phyloP scores from a whole-genome alignment of 2,329 filamentous ascomycete species.

The Xylaria sp. region DNA sequence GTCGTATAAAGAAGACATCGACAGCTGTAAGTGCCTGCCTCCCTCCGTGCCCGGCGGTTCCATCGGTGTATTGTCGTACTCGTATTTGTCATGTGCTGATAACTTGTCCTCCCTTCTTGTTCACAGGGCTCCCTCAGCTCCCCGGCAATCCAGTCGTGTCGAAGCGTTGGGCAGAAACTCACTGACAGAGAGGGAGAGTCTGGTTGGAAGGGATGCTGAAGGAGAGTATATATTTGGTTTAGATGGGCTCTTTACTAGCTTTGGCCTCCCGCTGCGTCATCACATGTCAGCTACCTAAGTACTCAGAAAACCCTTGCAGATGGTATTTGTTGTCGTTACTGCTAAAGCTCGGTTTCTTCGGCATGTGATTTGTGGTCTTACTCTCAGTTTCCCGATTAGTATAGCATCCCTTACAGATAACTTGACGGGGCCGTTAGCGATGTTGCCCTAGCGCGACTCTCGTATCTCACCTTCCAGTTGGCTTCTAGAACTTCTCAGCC shows the following conservation, averaged over 20 bases:
- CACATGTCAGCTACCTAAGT: background rate
- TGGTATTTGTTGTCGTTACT: background rate
- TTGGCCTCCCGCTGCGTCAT: background rate
- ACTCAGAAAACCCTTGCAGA: slow-evolving; percentile 6
- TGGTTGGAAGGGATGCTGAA: background rate
- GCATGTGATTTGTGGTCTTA: background rate
- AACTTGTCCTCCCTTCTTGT: background rate
- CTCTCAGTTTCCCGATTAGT: background rate
- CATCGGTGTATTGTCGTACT: slow-evolving; percentile 9
- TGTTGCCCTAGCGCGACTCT: background rate
- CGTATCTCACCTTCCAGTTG: background rate
- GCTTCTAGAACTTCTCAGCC: background rate
- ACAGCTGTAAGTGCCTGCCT: slow-evolving; percentile 48
- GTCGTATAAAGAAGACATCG: slow-evolving; percentile 48
- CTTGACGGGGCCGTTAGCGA: background rate
- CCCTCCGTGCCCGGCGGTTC: background rate
- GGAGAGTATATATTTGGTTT: background rate
- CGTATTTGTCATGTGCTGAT: slow-evolving; percentile 22
- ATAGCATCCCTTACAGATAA: background rate
- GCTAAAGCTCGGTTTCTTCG: background rate
- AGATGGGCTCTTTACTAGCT: background rate
- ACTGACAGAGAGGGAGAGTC: background rate
- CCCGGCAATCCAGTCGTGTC: slow-evolving; percentile 41
- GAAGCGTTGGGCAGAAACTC: slow-evolving; percentile 29
- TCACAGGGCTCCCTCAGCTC: slow-evolving; percentile 41